Evolutionary conservation across 306 rosid species (phyloP).

Genomic region (Rosa chinensis): DNA sequence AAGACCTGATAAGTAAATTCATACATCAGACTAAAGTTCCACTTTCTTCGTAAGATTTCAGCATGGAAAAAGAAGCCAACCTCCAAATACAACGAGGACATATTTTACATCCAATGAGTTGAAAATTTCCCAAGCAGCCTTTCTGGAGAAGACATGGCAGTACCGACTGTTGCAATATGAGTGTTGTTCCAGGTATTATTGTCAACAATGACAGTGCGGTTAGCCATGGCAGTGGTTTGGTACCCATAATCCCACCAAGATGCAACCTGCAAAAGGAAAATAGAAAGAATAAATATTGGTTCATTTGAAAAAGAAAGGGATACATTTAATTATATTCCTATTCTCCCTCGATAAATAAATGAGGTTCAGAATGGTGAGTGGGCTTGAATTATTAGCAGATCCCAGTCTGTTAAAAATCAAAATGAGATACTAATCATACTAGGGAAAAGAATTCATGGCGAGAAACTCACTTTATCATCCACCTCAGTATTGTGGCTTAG

Average conservation of each 20-base stretch:
- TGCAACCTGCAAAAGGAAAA: conserved; percentile 67
- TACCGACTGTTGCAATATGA: conserved; percentile 98
- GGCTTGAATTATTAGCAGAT: not conserved
- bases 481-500: conserved; percentile 96
- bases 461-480: conserved; percentile 84
- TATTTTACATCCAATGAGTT: conserved; percentile 96
- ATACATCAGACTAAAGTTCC: conserved; percentile 32
- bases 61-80: conserved; percentile 43
- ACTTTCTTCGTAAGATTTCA: conserved; percentile 16
- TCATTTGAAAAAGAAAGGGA: not conserved
- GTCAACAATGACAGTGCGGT: conserved; percentile 98
- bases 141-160: conserved; percentile 99
- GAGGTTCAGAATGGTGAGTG: not conserved
- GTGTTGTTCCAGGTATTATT: conserved; percentile 99
- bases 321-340: not conserved
- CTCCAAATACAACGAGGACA: conserved; percentile 99
- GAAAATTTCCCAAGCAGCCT: conserved; percentile 99
- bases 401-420: not conserved
- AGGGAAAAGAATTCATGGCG: conserved; percentile 12
- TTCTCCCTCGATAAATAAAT: not conserved
- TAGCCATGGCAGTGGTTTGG: conserved; percentile 99
- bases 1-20: conserved; percentile 59
- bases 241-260: conserved; percentile 99
- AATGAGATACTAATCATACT: not conserved
- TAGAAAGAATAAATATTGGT: conserved; percentile 20